Evolutionary conservation across 2,329 filamentous ascomycete genomes (phyloP), one percentile per base, ranked within the genome.

Genomic region (Pyrenochaeta sp.): DNA sequence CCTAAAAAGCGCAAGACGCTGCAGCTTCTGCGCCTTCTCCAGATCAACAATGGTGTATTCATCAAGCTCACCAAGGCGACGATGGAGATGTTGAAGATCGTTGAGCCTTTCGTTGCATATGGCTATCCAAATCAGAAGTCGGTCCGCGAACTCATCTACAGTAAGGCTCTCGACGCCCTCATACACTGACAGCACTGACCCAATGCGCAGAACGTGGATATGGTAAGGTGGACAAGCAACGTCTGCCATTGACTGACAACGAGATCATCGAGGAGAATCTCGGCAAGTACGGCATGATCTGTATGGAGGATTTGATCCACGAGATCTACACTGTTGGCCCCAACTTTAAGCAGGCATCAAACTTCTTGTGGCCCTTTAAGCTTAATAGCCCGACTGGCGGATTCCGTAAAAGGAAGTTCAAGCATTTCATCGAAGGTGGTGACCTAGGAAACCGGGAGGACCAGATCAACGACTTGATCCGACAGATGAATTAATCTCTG

Each of bases 1-100:
- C 95, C 95, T 76, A 98, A 99, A 91, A 96, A 96, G 84, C 93
- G 95, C 88, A 99, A 99, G 90, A 98, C 97, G 79, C 90, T 99
- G 76, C 95, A 99, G 86, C 92, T 99, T 64, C 93, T 99, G 81
- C 94, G 95, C 87, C 92, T 99, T 71, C 90, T 99, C 78, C 95
- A 99, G 88, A 99, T 99, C 91, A 99, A 99, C 92, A 98, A 97
- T 83, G 95, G 94, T 83, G 92, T 97, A 83, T 99, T 99, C 86
- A 87, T 99, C 84, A 90, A 89, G 79, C 86, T 97, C 79, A 98
- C 93, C 85, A 99, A 98, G 91, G 95, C 95, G 71, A 98, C 94
- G 77, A 88, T 77, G 62, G 93, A 97, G 89, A 97, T 97, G 93
- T 87, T 97, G 80, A 96, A 94, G 87, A 77, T 98, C 72, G 92